Evolutionary conservation across 371 early-diverging fungal genomes (phyloP), one percentile per base, ranked within the genome.

Genomic region (Syncephalastrum contaminatum): DNA sequence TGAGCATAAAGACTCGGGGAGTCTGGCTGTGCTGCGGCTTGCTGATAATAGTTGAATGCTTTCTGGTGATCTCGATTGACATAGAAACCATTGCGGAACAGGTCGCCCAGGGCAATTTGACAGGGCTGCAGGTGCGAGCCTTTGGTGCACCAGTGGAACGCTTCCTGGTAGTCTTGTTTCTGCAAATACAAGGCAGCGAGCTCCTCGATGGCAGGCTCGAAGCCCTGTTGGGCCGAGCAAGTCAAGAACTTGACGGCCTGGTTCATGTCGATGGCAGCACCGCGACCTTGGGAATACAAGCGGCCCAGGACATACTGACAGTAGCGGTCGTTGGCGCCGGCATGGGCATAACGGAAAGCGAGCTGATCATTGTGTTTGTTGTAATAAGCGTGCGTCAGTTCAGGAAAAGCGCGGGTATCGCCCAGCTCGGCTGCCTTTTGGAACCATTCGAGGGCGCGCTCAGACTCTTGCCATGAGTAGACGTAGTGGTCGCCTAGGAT

Each of bases 271-370:
- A 54, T 42, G 0, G 44, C 39, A 15, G 62, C 62, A 0, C 72
- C 66, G 25, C 60, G 50, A 0, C 67, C 67, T 8, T 68, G 64
- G 14, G 69, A 43, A 42, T 63, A 69, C 1, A 76, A 48, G 40
- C 69, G 65, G 6, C 77, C 73, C 30, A 71, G 51, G 43, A 77
- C 69, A 18, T 77, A 77, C 30, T 77, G 77, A 44, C 77, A 77
- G 19, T 72, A 77, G 13, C 69, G 69, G 39, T 77, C 77, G 18
- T 66, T 65, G 5, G 63, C 72, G 2, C 77, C 77, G 39, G 65
- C 57, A 12, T 49, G 58, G 1, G 77, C 77, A 57, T 71, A 71
- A 1, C 61, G 48, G 21, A 69, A 64, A 0, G 77, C 27, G 12
- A 43, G n/a, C 12, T 20, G 18, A 2, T 44, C 52, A 46, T 69